phyloP scores from a whole-genome alignment of 2,329 filamentous ascomycete species.

The Neonectria hederae region DNA sequence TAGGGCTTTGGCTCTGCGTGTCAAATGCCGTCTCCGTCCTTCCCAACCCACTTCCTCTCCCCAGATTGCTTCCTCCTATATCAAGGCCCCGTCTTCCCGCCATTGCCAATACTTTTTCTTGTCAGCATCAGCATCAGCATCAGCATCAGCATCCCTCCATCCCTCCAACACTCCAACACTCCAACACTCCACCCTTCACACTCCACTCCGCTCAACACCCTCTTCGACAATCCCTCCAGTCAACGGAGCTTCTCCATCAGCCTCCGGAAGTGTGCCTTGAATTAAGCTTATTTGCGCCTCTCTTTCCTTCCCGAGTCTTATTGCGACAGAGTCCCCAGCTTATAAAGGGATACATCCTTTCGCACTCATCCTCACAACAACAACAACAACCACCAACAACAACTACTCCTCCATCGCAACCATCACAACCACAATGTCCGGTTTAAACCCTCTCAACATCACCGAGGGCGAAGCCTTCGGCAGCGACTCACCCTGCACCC shows the following conservation, averaged over 20 bases:
- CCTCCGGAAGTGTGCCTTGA: background rate
- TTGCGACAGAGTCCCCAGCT: background rate
- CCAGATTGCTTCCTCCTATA: slow-evolving; percentile 5
- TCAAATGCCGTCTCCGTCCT: too few relatives aligned
- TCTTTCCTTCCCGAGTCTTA: background rate
- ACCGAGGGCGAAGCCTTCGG: slow-evolving; percentile 51
- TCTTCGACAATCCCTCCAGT: background rate
- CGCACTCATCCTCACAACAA: background rate
- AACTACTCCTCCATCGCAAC: background rate
- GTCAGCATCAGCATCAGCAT: slow-evolving; percentile 7
- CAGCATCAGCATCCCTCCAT: too few relatives aligned
- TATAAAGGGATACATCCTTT: slow-evolving; percentile 1
- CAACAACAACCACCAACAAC: background rate
- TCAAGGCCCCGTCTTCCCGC: slow-evolving; percentile 16
- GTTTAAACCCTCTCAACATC: slow-evolving; percentile 27
- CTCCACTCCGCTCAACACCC: background rate
- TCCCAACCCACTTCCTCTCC: background rate
- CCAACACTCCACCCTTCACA: background rate
- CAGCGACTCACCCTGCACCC: slow-evolving; percentile 56
- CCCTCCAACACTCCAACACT: background rate
- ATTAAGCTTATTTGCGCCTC: slow-evolving; percentile 14
- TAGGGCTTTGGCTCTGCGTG: background rate
- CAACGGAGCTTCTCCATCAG: slow-evolving; percentile 2
- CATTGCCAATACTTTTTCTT: background rate
- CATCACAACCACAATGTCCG: slow-evolving; percentile 29